Percentiles rank a stretch among this genome's conserved stretches.
Conservation (phyloP, 2,329 filamentous ascomycete genomes). For the Fusarium subtropicale region DNA sequence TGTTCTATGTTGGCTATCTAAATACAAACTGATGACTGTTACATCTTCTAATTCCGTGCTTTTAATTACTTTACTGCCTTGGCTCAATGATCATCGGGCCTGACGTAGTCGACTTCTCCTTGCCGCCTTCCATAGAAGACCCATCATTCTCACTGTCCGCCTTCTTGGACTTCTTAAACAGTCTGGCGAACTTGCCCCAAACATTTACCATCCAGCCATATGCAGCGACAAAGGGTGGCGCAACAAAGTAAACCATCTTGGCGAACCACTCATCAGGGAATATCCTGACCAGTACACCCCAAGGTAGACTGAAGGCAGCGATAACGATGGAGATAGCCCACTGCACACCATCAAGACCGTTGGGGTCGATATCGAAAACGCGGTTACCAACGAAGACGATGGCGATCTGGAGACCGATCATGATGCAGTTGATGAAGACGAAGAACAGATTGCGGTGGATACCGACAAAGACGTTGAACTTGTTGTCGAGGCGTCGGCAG, state of each 20-base stretch:
- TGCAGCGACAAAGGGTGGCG: slow-evolving; percentile 12
- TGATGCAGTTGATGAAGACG: slow-evolving; percentile 83
- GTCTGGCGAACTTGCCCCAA: background rate
- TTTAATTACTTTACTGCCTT: background rate
- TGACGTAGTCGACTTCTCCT: slow-evolving; percentile 1
- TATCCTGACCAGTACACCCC: slow-evolving; percentile 13
- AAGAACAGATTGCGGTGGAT: slow-evolving; percentile 89
- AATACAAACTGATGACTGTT: background rate
- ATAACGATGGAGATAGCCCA: slow-evolving; percentile 86
- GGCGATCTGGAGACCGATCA: slow-evolving; percentile 88
- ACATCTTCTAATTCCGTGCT: background rate
- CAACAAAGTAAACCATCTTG: slow-evolving; percentile 4
- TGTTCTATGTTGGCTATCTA: background rate
- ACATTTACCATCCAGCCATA: background rate
- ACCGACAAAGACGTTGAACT: slow-evolving; percentile 94
- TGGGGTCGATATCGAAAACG: slow-evolving; percentile 77
- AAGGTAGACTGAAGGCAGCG: slow-evolving; percentile 15
- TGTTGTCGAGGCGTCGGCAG: slow-evolving; percentile 92
- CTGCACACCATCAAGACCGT: slow-evolving; percentile 74
- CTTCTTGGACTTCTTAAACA: slow-evolving; percentile 12
- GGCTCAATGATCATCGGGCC: slow-evolving; percentile 12
- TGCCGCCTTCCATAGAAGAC: background rate
- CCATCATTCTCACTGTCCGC: background rate
- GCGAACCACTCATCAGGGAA: slow-evolving; percentile 31
- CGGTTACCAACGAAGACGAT: slow-evolving; percentile 88